These are phyloP conservation scores for Houttuynia cordata DNA, from an alignment of 164 flowering plant genomes.

Conservation along the genomic window DNA sequence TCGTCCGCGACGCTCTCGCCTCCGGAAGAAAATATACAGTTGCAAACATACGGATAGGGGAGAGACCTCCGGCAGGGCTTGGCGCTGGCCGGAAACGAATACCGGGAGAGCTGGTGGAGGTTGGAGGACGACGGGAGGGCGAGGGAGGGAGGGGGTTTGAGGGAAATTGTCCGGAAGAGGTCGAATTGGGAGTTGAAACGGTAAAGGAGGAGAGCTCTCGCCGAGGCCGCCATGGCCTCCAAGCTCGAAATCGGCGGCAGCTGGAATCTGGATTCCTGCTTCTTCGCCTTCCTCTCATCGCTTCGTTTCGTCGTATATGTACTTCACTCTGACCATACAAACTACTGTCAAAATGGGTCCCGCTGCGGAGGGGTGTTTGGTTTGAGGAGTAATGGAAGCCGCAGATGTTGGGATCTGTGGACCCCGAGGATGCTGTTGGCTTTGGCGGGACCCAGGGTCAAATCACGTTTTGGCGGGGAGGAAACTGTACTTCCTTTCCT, in stretches of 20 bases:
- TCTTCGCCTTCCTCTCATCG: not conserved
- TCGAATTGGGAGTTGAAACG: not conserved
- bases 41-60: constrained; percentile 12
- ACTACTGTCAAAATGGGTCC: not conserved
- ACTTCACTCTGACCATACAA: not conserved
- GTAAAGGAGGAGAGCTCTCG: not conserved
- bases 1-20: constrained; percentile 70
- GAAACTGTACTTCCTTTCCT: too few species aligned
- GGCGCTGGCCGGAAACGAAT: not conserved
- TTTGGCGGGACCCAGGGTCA: too few species aligned
- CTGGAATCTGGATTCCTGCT: not conserved
- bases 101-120: constrained; percentile 2
- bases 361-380: not conserved
- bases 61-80: not conserved
- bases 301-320: not conserved
- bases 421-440: too few species aligned
- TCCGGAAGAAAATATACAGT: constrained; percentile 45
- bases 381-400: too few species aligned
- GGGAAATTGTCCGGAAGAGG: not conserved
- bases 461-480: too few species aligned
- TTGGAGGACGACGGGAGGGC: not conserved
- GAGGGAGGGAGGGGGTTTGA: not conserved
- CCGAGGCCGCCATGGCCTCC: constrained; percentile 3
- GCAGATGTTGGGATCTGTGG: too few species aligned
- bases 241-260: not conserved